Evolutionary conservation across 768 basidiomycete genomes (phyloP), one percentile per base, ranked within the genome.

Genomic region (Leccinum disarticulatum): DNA sequence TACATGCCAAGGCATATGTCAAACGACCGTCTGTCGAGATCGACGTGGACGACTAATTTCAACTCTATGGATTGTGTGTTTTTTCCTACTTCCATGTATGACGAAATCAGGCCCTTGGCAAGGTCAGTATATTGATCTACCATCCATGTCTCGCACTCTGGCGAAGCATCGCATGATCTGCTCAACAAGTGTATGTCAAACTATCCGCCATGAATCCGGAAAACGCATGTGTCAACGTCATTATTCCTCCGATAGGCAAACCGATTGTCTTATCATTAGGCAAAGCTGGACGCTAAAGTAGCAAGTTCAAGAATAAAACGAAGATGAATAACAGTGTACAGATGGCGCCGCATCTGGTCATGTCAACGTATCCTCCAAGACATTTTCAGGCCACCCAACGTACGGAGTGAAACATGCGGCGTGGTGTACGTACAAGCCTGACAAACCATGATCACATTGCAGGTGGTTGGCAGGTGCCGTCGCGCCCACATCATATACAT

Each of bases 1-100:
- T 52, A 62, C 46, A 27, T 69, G 17, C 59, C 50, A 41, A 67
- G 38, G 43, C 2, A 11, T 11, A 10, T 43, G 10, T 4, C 8
- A 43, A 11, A 43, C 43, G 2, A 9, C 43, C n/a, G n/a, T 11
- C 43, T 5, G 43, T 43, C 43, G 9, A 43, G n/a, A 43, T 43
- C n/a, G n/a, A 19, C n/a, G 10, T 43, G n/a, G n/a, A 19, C n/a
- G 19, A 19, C 10, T 43, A 19, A 10, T n/a, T 41, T 38, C 36
- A 17, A 38, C 36, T 38, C 7, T 8, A 6, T 43, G n/a, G 41
- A 10, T 43, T 9, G 4, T n/a, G 41, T 43, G 9, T 38, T 38
- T 36, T 33, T 33, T 22, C 33, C 33, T n/a, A 7, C n/a, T n/a
- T n/a, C n/a, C 0, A n/a, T 4, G 17, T 41, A n/a, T 41, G 17